Evolutionary conservation across 768 basidiomycete genomes (phyloP), one percentile per base, ranked within the genome.

Genomic region (Postia placenta): DNA sequence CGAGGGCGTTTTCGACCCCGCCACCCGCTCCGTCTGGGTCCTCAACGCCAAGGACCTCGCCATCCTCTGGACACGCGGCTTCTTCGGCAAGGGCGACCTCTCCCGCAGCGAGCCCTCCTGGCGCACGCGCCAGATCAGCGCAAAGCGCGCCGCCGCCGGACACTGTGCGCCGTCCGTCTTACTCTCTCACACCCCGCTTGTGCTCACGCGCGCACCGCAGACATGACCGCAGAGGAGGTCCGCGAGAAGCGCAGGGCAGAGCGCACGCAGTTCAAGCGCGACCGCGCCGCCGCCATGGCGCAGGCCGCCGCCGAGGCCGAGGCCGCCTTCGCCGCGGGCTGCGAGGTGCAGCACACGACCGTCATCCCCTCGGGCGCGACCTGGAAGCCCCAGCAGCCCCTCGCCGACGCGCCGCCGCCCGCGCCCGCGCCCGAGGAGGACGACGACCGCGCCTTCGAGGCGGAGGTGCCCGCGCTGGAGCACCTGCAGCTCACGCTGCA

Each of bases 31-130:
- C 0, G 87, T 97, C 7, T 96, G 92, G 92, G 75, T 98, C 2
- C 69, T 76, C 0, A 75, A 83, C 49, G 65, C 71, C 23, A 73
- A 67, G 20, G 81, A 92, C 62, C 80, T 81, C 38, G 73, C 73
- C 54, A 68, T 84, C 4, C 74, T 98, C 30, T 99, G 96, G 89
- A 72, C 79, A 40, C 70, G 87, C 51, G 96, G 96, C 0, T 97
- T 98, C 70, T 99, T 98, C 64, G 96, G 96, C 20, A 99, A 99
- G 66, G 96, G 96, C 1, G 87, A 88, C 62, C 71, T 99, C 45
- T 94, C 91, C 35, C 69, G 96, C 50, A 96, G 93, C 65, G 96
- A 99, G 65, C 94, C 95, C 6, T 91, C 82, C 48, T 99, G 96
- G 96, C 71, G 84, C 51, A 78, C 83, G 17, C 72, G 96, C 40